Evolutionary conservation across 305 asterid genomes (phyloP).

Genomic region (Fraxinus platypoda): DNA sequence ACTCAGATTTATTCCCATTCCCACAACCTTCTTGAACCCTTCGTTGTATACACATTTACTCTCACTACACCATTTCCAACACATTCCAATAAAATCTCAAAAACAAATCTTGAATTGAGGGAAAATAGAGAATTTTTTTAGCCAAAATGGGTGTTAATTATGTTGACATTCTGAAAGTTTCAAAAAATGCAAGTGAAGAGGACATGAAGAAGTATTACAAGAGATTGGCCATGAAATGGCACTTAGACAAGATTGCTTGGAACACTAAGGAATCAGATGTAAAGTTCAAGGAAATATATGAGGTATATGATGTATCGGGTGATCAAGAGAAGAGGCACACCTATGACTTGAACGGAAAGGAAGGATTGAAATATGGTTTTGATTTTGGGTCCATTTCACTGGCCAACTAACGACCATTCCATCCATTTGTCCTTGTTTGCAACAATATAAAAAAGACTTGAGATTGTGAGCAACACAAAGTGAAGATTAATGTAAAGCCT

Average conservation of each 20-base stretch:
- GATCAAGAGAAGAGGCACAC: conserved; percentile 80
- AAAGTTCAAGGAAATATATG: conserved; percentile 87
- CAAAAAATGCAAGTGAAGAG: conserved; percentile 61
- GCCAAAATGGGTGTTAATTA: conserved; percentile 64
- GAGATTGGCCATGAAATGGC: conserved; percentile 88
- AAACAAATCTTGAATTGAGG: not conserved
- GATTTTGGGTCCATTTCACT: conserved; percentile 31
- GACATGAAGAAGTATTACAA: conserved; percentile 79
- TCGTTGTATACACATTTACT: not conserved
- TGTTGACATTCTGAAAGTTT: conserved; percentile 61
- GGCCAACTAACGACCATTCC: no score
- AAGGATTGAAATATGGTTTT: conserved; percentile 57
- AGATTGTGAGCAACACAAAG: no score
- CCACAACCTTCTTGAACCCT: conserved; percentile 14
- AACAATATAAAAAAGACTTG: no score
- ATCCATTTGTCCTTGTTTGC: no score
- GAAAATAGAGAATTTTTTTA: not conserved
- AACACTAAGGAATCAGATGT: conserved; percentile 78
- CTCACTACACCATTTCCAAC: not conserved
- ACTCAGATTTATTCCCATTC: conserved; percentile 4
- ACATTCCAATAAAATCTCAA: not conserved
- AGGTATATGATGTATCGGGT: conserved; percentile 81
- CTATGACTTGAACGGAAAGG: conserved; percentile 81
- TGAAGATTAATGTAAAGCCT: no score
- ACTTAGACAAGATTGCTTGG: conserved; percentile 77